Evolutionary conservation across 192 early-diverging fungal species (phyloP), one percentile per base, ranked within the genome.

Genomic region (Radiomyces spectabilis): DNA sequence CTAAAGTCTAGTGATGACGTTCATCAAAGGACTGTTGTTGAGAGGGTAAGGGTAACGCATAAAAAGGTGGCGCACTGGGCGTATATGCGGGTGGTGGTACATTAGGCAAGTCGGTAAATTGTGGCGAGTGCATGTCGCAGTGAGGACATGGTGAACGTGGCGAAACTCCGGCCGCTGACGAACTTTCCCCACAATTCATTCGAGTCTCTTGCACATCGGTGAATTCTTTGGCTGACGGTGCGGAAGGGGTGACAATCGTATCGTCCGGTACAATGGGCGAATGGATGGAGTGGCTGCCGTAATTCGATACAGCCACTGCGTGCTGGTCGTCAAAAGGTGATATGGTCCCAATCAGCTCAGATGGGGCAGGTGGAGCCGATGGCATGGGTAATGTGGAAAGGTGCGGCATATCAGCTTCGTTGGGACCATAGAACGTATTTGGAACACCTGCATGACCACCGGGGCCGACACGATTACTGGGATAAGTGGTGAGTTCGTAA

Each of bases 11-110:
- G n/a, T n/a, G n/a, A n/a, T n/a, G n/a, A n/a, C n/a, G n/a, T n/a
- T n/a, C n/a, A n/a, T n/a, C n/a, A n/a, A n/a, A n/a, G n/a, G n/a
- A n/a, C n/a, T n/a, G n/a, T n/a, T n/a, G n/a, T n/a, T n/a, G n/a
- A n/a, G n/a, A n/a, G n/a, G n/a, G n/a, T n/a, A n/a, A n/a, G n/a
- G 55, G 55, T 31, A 57, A 24, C 16, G 31, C 55, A 57, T 57
- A 57, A 33, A 39, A 30, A 26, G 52, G 52, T 40, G 60, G 56
- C n/a, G 45, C 56, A 18, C 56, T 53, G 21, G 60, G 60, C 10
- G 60, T 62, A 30, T 62, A 62, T 2, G 60, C 60, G 4, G 60
- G 60, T 18, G 60, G 60, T 15, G 60, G 60, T 31, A 54, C 5
- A 24, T 62, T 52, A 13, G 60, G 45, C 4, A 37, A 21, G 26